These are phyloP conservation scores for Flaveria robusta DNA, from an alignment of 129 eudicot species.

Conservation along the genomic window DNA sequence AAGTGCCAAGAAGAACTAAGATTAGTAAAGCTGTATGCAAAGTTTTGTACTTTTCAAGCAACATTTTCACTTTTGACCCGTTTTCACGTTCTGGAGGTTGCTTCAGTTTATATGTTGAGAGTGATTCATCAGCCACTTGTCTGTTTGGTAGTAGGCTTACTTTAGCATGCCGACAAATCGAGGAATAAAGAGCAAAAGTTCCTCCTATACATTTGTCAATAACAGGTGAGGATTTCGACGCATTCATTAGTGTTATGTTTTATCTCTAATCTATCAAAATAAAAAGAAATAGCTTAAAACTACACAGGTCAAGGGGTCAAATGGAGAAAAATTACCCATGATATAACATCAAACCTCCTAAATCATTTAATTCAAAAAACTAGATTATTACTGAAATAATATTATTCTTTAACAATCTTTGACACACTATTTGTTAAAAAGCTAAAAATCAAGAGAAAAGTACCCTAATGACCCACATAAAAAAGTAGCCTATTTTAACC, in stretches of 20 bases:
- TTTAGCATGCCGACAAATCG: constrained; percentile 82
- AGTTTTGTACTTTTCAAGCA: constrained; percentile 68
- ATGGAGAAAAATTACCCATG: neutral
- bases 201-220: constrained; percentile 53
- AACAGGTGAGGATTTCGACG: constrained; percentile 9
- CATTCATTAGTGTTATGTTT: neutral
- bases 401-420: neutral
- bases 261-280: neutral
- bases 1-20: constrained; percentile 81
- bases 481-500: neutral
- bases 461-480: neutral
- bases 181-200: constrained; percentile 82
- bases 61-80: constrained; percentile 50
- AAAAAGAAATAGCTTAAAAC: neutral
- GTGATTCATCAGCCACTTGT: constrained; percentile 68
- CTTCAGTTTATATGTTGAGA: constrained; percentile 69
- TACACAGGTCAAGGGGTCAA: neutral
- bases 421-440: neutral
- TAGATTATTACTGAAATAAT: neutral
- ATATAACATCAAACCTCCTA: neutral
- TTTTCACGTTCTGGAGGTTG: constrained; percentile 63
- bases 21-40: constrained; percentile 78
- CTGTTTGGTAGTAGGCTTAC: constrained; percentile 77
- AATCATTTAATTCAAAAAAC: neutral
- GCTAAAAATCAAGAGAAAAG: neutral